Base-by-base conservation (phyloP, 345 rosid genomes). In the Sonneratia alba region DNA sequence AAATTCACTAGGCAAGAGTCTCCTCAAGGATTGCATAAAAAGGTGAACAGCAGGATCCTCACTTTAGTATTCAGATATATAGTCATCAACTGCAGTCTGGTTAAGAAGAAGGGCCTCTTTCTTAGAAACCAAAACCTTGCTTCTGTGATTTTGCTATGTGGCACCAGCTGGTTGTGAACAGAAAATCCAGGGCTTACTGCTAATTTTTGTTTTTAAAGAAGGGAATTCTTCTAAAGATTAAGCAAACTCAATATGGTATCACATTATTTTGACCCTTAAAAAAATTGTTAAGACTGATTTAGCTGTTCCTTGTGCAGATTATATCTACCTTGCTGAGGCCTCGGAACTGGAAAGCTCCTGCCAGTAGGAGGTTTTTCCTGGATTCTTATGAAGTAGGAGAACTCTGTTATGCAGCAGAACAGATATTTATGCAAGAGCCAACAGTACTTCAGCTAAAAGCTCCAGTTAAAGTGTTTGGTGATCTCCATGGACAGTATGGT, bases 331-430 rank as follows among this genome's bases (percentile, higher is more conserved):
- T 95, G 88, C 90, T 95, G 70, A 88, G 88, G 82, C 99, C 99
- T 74, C 87, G 97, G 76, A 90, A 95, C 81, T 95, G 99, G 99
- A 95, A 87, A 83, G 87, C 96, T 82, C 98, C 99, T 7, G 86
- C 80, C n/a, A 92, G 86, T 81, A 87, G 99, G 87, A 89, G 82
- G 81, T 92, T 95, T 81, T 92, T 95, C 86, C 76, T 95, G 85
- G 98, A 95, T 83, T 88, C 99, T 72, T 95, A 90, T 71, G 99
- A 95, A 86, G 92, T 95, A 61, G 98, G 98, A 45, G 99, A 95
- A 83, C 97, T 95, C 49, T 95, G 99, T 84, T 90, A 92, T 81
- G 96, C 97, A 55, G 99, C 94, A 67, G 99, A 95, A 77, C 99
- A 95, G 85, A 82, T 95, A 74, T 92, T 95, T 80, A 95, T 90